Conservation (phyloP, 2,329 filamentous ascomycete species). For the Pseudogymnoascus sp. region DNA sequence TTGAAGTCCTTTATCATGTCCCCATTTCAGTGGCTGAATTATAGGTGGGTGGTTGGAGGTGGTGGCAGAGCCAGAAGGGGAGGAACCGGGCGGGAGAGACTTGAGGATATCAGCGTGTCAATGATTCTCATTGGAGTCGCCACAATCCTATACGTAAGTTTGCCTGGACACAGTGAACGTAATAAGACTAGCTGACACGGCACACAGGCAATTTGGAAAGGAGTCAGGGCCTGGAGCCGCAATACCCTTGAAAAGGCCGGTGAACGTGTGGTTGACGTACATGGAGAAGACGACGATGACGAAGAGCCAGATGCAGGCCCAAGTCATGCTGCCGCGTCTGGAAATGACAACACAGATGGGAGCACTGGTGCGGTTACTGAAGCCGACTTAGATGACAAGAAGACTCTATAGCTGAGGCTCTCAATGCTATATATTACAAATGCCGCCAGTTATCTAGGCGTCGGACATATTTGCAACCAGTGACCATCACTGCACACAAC, state of each 20-base stretch:
- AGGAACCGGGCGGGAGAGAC: slow-evolving; percentile 63
- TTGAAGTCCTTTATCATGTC: slow-evolving; percentile 68
- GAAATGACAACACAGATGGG: neutral
- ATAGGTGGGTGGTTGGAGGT: slow-evolving; percentile 51
- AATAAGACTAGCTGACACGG: slow-evolving; percentile 13
- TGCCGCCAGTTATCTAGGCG: neutral
- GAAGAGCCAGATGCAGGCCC: slow-evolving; percentile 33
- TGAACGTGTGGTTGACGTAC: slow-evolving; percentile 77
- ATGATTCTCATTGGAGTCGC: slow-evolving; percentile 71
- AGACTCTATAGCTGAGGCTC: neutral
- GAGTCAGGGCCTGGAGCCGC: slow-evolving; percentile 64
- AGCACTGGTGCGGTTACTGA: neutral
- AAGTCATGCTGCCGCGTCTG: neutral
- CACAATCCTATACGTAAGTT: slow-evolving; percentile 67
- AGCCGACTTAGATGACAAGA: neutral
- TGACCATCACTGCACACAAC: slow-evolving; percentile 59
- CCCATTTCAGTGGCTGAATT: slow-evolving; percentile 68
- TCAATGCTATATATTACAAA: neutral
- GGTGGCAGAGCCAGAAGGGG: slow-evolving; percentile 42
- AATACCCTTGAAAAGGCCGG: slow-evolving; percentile 67
- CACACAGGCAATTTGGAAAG: slow-evolving; percentile 67
- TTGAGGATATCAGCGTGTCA: slow-evolving; percentile 70
- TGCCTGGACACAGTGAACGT: neutral
- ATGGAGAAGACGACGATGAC: slow-evolving; percentile 46
- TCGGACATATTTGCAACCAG: neutral